Evolutionary conservation across 2,329 filamentous ascomycete species (phyloP), one percentile per base, ranked within the genome.

Genomic region (Talaromyces sp.): DNA sequence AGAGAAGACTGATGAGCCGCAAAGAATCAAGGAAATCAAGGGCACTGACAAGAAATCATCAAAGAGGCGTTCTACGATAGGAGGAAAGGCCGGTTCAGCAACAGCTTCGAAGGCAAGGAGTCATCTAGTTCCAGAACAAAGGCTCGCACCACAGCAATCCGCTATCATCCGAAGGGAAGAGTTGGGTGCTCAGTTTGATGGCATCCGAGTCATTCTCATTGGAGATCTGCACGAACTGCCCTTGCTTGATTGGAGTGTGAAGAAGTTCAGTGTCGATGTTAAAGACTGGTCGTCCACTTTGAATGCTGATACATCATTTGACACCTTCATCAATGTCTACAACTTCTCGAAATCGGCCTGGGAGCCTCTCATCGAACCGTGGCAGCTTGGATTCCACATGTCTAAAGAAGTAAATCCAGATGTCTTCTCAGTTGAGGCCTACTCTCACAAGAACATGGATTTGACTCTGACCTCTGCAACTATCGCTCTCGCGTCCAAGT

Each of bases 261-360:
- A 97, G 78, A 88, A 89, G 62, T 98, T 98, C 73, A 90, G 87
- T 5, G 85, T 94, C 2, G 88, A 90, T 54, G 91, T 96, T 3
- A 88, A 90, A 69, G 92, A 99, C 74, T 99, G 95, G 95, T 94
- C 94, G 1, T 89, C 88, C 5, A 90, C 89, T 24, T 84, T 99
- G 76, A 93, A 89, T 72, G 94, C 92, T 0, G 92, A 97, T 73
- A 91, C 92, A 0, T 90, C 87, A n/a, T 88, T 99, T 57, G 92
- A 97, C 68, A 92, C 94, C 68, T 97, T 97, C 77, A 87, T 96
- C 71, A 99, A 98, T 72, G 90, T 99, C 31, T 99, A 97, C 83
- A 99, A 99, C 78, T 99, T 99, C 79, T 95, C 95, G 14, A 99
- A 99, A 76, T 99, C 95, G 0, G 92, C 93, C 3, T 99, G 95